Evolutionary conservation across 805 yeast genomes (phyloP).

Genomic region (Scheffersomyces stipitis): DNA sequence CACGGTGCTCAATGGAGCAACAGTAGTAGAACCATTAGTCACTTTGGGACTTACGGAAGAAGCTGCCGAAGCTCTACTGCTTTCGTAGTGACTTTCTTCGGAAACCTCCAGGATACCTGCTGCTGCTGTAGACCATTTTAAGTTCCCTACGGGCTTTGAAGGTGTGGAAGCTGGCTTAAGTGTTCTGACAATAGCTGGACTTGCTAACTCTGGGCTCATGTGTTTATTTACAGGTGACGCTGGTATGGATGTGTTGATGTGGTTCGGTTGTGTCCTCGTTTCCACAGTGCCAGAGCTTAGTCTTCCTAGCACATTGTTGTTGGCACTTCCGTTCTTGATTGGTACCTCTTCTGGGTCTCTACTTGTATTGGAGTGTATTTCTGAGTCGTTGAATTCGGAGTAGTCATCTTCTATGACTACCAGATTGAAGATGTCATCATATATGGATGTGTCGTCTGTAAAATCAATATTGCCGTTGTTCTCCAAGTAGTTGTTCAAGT

Average conservation of each 20-base stretch:
- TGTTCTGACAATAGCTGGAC: slow-evolving; percentile 41
- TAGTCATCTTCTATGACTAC: slow-evolving; percentile 10
- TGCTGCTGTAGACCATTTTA: slow-evolving; percentile 60
- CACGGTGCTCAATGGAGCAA: slow-evolving; percentile 3
- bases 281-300: neutral
- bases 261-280: neutral
- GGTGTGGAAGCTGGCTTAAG: slow-evolving; percentile 59
- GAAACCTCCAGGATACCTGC: slow-evolving; percentile 28
- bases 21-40: slow-evolving; percentile 7
- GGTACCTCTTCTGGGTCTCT: neutral
- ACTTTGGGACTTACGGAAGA: neutral
- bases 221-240: slow-evolving; percentile 10
- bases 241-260: neutral
- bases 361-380: slow-evolving; percentile 6
- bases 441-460: slow-evolving; percentile 37
- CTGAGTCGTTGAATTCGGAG: slow-evolving; percentile 11
- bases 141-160: slow-evolving; percentile 50
- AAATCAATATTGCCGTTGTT: slow-evolving; percentile 40
- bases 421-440: slow-evolving; percentile 40
- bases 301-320: neutral
- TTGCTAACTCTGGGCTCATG: slow-evolving; percentile 27
- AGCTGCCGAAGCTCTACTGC: slow-evolving; percentile 1
- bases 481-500: slow-evolving; percentile 36
- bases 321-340: neutral
- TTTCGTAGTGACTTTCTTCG: neutral